Base-by-base conservation (phyloP, 176 grass and related monocot species). In the Eleusine indica region DNA sequence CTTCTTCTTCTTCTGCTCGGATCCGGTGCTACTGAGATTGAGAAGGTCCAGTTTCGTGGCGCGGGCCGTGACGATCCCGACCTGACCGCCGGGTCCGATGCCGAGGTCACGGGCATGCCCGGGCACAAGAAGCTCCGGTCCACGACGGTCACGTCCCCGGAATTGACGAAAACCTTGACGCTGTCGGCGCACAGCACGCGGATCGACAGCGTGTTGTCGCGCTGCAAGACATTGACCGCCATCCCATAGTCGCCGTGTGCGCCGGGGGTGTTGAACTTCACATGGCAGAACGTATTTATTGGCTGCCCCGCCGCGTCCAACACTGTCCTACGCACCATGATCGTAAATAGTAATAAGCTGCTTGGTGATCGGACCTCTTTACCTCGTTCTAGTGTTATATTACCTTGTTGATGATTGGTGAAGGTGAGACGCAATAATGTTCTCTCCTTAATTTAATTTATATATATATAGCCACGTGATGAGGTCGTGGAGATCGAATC, bases 1-100 rank as follows among this genome's bases (percentile, higher is more conserved):
- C 2, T 48, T 2, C 47, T 44, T 44, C 32, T 35, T 35, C 32
- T 35, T 35, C 32, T 25, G 25, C 25, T 25, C 25, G 25, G 25
- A 25, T 35, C 42, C 42, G 42, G 42, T 43, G 42, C 42, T 43
- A 2, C 42, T 5, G 6, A 8, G 42, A n/a, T 53, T 8, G 8
- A 42, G 46, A 1, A 84, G 48, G 37, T 84, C 73, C 0, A 46
- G n/a, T 15, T 0, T 6, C 2, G 73, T 54, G 62, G 82, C 9
- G 28, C 11, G 22, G 10, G 2, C 66, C 12, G 40, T 78, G 63
- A 77, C 16, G 29, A 74, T 7, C 9, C 73, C 73, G 82, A 32
- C 18, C 48, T 84, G 82, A 3, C 72, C 82, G 9, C 19, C 22
- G 35, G 21, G 62, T 84, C 62, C 5, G 72, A 57, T 2, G 14